Percentiles rank a stretch among this genome's conserved stretches.
Evolutionary conservation across 108 stramenopile genomes (phyloP).

Genomic region (Pseudonitzschia pungens): DNA sequence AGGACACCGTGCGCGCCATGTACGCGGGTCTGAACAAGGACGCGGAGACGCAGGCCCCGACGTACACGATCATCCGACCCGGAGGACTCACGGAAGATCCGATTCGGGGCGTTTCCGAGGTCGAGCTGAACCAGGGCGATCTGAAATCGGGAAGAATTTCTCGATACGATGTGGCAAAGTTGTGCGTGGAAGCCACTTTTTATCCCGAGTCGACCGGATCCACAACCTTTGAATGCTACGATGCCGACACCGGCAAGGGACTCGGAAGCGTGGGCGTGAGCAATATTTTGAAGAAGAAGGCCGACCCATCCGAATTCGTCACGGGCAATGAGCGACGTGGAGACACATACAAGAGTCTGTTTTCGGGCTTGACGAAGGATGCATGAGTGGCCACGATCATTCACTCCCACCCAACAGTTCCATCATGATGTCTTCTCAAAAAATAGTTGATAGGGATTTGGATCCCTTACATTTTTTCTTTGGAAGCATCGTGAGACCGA

Average conservation of each 20-base stretch:
- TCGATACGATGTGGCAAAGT: constrained; percentile 67
- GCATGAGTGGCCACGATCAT: background rate
- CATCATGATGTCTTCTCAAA: too few relatives aligned
- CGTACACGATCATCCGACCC: constrained; percentile 83
- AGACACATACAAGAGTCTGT: constrained; percentile 55
- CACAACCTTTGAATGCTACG: constrained; percentile 82
- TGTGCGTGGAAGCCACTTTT: constrained; percentile 56
- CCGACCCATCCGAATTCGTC: constrained; percentile 16
- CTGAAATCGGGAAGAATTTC: constrained; percentile 70
- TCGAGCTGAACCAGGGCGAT: constrained; percentile 87
- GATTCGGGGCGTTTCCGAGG: constrained; percentile 29
- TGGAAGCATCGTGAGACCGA: too few relatives aligned
- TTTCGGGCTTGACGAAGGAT: constrained; percentile 60
- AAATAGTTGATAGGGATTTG: too few relatives aligned
- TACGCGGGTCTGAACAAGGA: constrained; percentile 39
- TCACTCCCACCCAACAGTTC: background rate
- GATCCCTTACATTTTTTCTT: too few relatives aligned
- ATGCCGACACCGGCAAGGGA: constrained; percentile 61
- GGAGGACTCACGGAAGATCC: constrained; percentile 76
- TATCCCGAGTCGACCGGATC: constrained; percentile 41
- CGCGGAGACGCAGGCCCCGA: constrained; percentile 10
- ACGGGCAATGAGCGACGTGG: constrained; percentile 65
- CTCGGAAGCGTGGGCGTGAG: constrained; percentile 60
- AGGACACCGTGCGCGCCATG: constrained; percentile 62
- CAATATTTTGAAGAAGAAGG: constrained; percentile 57